Evolutionary conservation across 2,329 filamentous ascomycete species (phyloP), one percentile per base, ranked within the genome.

Genomic region (Huntiella omanensis): DNA sequence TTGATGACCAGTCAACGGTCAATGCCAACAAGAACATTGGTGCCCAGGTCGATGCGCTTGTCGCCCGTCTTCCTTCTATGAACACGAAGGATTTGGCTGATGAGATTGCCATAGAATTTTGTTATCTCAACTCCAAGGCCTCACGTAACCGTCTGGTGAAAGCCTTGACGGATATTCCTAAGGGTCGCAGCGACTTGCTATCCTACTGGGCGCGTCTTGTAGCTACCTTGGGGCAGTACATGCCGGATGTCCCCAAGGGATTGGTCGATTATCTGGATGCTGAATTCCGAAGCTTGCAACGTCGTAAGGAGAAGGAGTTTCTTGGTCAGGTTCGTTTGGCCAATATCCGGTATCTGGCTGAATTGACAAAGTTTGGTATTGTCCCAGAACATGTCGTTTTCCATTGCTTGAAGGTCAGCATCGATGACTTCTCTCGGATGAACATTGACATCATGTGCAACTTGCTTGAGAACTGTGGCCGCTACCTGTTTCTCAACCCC

Each of bases 381-480:
- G 91, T 98, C 6, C 91, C 92, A 0, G 91, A 98, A 60, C 91
- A 98, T 61, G 88, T 98, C 52, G 92, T 98, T 46, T 98, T 98
- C 58, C 91, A 98, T 58, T 98, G 91, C 58, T 75, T 98, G 55
- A 98, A 95, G 61, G 88, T 98, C 59, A 92, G 88, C 54, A 66
- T 98, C 22, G 91, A 98, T 56, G 91, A 98, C 57, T 98, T 98
- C 58, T 95, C 91, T 2, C 76, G 88, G 51, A 95, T 95, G 83
- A 98, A 98, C 57, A 95, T 98, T 52, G 92, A 98, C 60, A 95
- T 98, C 55, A 88, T 98, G 52, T 92, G 87, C 56, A 93, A 92
- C 56, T 69, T 98, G 22, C 70, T 98, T 16, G 91, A 98, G 60
- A 96, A 96, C 53, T 98, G 92, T 57, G 91, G 91, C 38, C 77